A percentile compares a stretch with the other conserved stretches of the same genome.
Evolutionary conservation across 2,329 filamentous ascomycete species (phyloP).

Genomic region (Colletotrichum theobromicola): DNA sequence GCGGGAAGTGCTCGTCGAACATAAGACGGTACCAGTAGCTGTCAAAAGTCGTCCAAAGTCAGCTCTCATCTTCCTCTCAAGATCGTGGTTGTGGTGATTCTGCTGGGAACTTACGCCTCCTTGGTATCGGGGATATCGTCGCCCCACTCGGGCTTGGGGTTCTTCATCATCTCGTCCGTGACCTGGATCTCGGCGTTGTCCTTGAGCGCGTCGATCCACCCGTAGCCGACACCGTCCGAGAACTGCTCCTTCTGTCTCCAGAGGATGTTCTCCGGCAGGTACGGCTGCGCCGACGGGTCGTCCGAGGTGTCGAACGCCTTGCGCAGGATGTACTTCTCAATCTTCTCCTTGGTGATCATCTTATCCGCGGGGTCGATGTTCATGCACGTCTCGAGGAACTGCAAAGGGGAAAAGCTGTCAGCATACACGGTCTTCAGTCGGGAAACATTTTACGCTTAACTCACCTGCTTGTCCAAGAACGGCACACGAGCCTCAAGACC

Average conservation of each 20-base stretch:
- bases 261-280: constrained; percentile 94
- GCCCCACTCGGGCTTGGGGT: constrained; percentile 97
- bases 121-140: constrained; percentile 92
- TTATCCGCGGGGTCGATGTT: constrained; percentile 93
- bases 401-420: background rate
- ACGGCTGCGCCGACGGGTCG: constrained; percentile 80
- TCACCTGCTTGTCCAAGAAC: constrained; percentile 90
- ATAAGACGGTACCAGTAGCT: constrained; percentile 97
- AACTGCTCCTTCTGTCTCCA: constrained; percentile 99
- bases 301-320: constrained; percentile 96
- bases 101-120: constrained; percentile 71
- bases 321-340: constrained; percentile 98
- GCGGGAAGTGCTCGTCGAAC: constrained; percentile 99
- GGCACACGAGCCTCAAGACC: constrained; percentile 97
- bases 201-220: constrained; percentile 98
- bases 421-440: background rate
- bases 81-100: background rate
- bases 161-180: constrained; percentile 97
- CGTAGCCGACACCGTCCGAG: constrained; percentile 97
- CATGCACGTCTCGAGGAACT: constrained; percentile 93
- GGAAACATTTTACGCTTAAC: constrained; percentile 20
- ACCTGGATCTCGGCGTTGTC: constrained; percentile 89
- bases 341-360: constrained; percentile 87
- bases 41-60: constrained; percentile 21
- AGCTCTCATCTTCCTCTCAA: constrained; percentile 23